Percentiles rank a stretch among this genome's conserved stretches.
Conservation (phyloP, 2,329 filamentous ascomycete genomes). For the Thelonectria discophora region DNA sequence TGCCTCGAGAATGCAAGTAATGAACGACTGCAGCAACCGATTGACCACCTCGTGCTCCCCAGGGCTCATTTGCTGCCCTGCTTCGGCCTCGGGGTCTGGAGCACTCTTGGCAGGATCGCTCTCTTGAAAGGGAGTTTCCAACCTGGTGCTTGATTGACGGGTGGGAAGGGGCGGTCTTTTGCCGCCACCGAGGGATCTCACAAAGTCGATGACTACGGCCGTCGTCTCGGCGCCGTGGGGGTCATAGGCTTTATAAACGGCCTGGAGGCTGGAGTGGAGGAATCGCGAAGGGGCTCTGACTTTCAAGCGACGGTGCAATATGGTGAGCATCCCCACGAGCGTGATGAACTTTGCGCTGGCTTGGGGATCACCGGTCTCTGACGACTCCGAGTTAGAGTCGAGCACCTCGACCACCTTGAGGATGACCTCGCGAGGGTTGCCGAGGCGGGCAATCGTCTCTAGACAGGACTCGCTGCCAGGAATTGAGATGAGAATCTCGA, state of each 20-base stretch:
- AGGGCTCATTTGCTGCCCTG: slow-evolving; percentile 49
- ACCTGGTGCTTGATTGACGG: slow-evolving; percentile 65
- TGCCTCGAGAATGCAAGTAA: slow-evolving; percentile 79
- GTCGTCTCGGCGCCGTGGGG: slow-evolving; percentile 73
- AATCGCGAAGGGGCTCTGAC: slow-evolving; percentile 83
- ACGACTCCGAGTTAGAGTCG: slow-evolving; percentile 56
- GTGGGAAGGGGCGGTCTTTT: slow-evolving; percentile 70
- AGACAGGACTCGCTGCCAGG: slow-evolving; percentile 75
- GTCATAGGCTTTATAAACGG: slow-evolving; percentile 73
- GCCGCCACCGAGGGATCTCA: slow-evolving; percentile 73
- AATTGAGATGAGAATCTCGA: slow-evolving; percentile 76
- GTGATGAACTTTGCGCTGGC: slow-evolving; percentile 67
- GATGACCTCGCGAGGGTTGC: slow-evolving; percentile 83
- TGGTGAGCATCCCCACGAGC: slow-evolving; percentile 75
- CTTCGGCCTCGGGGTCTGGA: slow-evolving; percentile 67
- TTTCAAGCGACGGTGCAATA: slow-evolving; percentile 77
- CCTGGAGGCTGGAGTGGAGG: slow-evolving; percentile 78
- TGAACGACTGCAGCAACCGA: slow-evolving; percentile 76
- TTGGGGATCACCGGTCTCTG: slow-evolving; percentile 49
- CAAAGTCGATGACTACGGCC: slow-evolving; percentile 73
- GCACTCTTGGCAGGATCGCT: slow-evolving; percentile 64
- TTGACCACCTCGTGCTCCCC: slow-evolving; percentile 69
- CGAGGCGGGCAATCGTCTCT: slow-evolving; percentile 76
- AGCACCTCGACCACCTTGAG: slow-evolving; percentile 81
- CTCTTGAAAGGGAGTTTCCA: slow-evolving; percentile 64